Evolutionary conservation across 257 asterid genomes (phyloP), one percentile per base, ranked within the genome.

Genomic region (Solanum chiquidenum): DNA sequence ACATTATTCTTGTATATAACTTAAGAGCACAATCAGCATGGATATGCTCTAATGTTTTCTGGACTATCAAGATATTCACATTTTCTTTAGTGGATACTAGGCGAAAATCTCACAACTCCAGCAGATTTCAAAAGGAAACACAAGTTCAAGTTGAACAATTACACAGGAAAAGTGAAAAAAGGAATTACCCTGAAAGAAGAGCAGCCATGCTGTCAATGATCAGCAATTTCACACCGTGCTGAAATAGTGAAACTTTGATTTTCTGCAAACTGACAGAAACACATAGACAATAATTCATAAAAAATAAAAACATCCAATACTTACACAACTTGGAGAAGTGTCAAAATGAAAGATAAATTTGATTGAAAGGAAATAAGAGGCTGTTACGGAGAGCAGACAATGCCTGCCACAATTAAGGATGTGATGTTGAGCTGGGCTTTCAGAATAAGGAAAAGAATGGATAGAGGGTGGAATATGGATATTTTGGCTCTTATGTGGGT

Each of bases 171-270:
- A 84, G 74, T 82, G 88, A 85, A 77, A 71, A 86, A 89, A 35
- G 82, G 71, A 89, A 88, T 92, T 86, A 96, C 98, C 96, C 95
- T 44, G 95, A 89, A 88, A 92, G 90, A 88, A 95, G 95, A 88
- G 98, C 98, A 89, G 98, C 93, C 95, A 95, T 92, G 94, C 98
- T 96, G 92, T 96, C 98, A 71, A 96, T 91, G 87, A 96, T 90
- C 68, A 96, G 92, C 92, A 96, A 90, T 90, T 95, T 96, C 86
- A 95, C 96, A 55, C 92, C 88, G 49, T 88, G 88, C 86, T 95
- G 96, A 86, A 96, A 93, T 60, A 96, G 93, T 46, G 94, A 92
- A 86, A 91, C 92, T 90, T 92, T 93, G 76, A 94, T 89, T 60
- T 96, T 94, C 87, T 95, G 95, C 95, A 96, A 93, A 91, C 98